phyloP scores from a whole-genome alignment of 106 monocot species.

The Vanilla planifolia region DNA sequence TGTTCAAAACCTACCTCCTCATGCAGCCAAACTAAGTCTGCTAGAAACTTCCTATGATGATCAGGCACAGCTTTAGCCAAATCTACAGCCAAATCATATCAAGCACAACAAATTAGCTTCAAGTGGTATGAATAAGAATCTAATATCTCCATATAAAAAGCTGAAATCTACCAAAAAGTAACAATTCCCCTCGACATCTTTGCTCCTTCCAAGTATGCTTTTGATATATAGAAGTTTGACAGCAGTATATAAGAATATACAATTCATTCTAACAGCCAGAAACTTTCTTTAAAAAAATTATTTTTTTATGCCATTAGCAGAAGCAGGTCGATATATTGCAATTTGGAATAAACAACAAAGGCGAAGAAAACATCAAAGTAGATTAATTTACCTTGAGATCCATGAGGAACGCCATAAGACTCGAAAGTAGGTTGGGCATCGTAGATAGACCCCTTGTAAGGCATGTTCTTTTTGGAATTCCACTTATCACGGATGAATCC shows the following conservation, averaged over 20 bases:
- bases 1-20: slow-evolving; percentile 50
- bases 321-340: no score
- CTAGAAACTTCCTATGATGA: slow-evolving; percentile 75
- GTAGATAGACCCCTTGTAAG: slow-evolving; percentile 82
- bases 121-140: not conserved
- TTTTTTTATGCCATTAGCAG: no score
- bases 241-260: no score
- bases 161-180: no score
- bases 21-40: slow-evolving; percentile 77
- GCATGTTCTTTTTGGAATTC: slow-evolving; percentile 56
- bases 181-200: no score
- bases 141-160: no score
- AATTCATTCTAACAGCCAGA: no score
- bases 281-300: no score
- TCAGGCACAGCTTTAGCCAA: slow-evolving; percentile 70
- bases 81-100: slow-evolving; percentile 25
- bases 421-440: slow-evolving; percentile 75
- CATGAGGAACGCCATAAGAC: slow-evolving; percentile 90
- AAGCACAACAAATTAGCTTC: slow-evolving; percentile 2
- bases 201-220: no score
- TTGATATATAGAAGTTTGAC: no score
- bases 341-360: no score
- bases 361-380: not conserved
- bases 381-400: slow-evolving; percentile 54
- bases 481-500: slow-evolving; percentile 52